Percentiles rank a stretch among this genome's conserved stretches.
Evolutionary conservation across 2,329 filamentous ascomycete species (phyloP).

Genomic region (Tetracladium maxilliforme): DNA sequence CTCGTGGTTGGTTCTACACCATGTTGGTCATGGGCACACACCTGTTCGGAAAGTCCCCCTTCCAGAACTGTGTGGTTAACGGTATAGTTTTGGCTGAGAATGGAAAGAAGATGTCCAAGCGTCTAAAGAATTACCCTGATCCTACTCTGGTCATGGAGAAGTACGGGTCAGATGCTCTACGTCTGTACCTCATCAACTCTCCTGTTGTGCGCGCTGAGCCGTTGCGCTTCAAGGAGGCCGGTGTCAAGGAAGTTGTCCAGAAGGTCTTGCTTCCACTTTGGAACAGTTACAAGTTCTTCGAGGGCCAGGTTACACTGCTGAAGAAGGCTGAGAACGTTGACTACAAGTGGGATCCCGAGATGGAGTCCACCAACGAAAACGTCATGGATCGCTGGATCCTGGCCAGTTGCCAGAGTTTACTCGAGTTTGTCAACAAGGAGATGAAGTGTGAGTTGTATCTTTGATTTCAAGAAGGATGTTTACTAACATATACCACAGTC

Average conservation of each 20-base stretch:
- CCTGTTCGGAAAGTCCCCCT: constrained; percentile 71
- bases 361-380: constrained; percentile 66
- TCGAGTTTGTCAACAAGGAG: constrained; percentile 85
- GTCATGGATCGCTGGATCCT: constrained; percentile 96
- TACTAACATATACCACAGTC: constrained; percentile 19
- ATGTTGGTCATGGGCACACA: constrained; percentile 78
- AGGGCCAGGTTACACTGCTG: constrained; percentile 69
- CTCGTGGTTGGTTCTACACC: constrained; percentile 94
- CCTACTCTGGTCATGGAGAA: constrained; percentile 69
- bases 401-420: constrained; percentile 77
- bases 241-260: constrained; percentile 88
- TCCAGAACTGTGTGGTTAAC: constrained; percentile 94
- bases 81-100: constrained; percentile 88
- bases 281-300: constrained; percentile 97
- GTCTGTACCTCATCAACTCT: constrained; percentile 93
- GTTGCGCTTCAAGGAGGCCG: constrained; percentile 77
- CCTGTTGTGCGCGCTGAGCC: constrained; percentile 88
- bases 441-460: constrained; percentile 52
- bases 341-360: constrained; percentile 63
- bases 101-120: constrained; percentile 98
- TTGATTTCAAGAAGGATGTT: constrained; percentile 1
- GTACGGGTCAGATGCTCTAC: constrained; percentile 83
- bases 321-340: constrained; percentile 74
- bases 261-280: constrained; percentile 83
- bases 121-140: constrained; percentile 91